phyloP scores from a whole-genome alignment of 2,329 filamentous ascomycete species.

The Elsinoe ampelina region DNA sequence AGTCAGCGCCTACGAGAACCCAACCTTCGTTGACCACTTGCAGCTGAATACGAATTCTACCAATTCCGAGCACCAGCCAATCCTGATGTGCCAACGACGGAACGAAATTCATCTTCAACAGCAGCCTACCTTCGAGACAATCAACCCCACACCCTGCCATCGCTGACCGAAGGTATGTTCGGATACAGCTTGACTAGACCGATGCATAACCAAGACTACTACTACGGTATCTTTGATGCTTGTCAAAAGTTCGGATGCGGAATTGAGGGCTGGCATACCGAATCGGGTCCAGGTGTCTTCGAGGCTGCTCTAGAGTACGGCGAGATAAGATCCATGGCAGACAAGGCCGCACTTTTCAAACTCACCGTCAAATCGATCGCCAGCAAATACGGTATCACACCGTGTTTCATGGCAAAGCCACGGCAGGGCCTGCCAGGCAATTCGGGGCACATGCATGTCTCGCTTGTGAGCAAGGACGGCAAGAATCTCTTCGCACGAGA shows the following conservation, averaged over 20 bases:
- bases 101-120: slow-evolving; percentile 57
- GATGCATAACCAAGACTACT: slow-evolving; percentile 85
- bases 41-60: slow-evolving; percentile 93
- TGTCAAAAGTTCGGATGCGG: slow-evolving; percentile 69
- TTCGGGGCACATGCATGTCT: slow-evolving; percentile 92
- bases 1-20: background rate
- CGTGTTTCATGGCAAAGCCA: slow-evolving; percentile 98
- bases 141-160: slow-evolving; percentile 61
- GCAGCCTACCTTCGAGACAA: slow-evolving; percentile 66
- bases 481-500: slow-evolving; percentile 78
- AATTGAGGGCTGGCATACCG: slow-evolving; percentile 93
- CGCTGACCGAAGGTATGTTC: slow-evolving; percentile 89
- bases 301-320: slow-evolving; percentile 91
- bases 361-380: slow-evolving; percentile 85
- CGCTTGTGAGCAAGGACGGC: slow-evolving; percentile 61
- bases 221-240: slow-evolving; percentile 75
- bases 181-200: slow-evolving; percentile 84
- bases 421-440: slow-evolving; percentile 85
- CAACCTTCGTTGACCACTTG: slow-evolving; percentile 17
- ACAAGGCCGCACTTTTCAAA: slow-evolving; percentile 88
- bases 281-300: slow-evolving; percentile 87
- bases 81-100: slow-evolving; percentile 32
- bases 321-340: slow-evolving; percentile 81
- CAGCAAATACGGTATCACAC: slow-evolving; percentile 80
- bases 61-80: slow-evolving; percentile 64